phyloP scores from a whole-genome alignment of 2,329 filamentous ascomycete genomes.

The Leptodontidium sp. region DNA sequence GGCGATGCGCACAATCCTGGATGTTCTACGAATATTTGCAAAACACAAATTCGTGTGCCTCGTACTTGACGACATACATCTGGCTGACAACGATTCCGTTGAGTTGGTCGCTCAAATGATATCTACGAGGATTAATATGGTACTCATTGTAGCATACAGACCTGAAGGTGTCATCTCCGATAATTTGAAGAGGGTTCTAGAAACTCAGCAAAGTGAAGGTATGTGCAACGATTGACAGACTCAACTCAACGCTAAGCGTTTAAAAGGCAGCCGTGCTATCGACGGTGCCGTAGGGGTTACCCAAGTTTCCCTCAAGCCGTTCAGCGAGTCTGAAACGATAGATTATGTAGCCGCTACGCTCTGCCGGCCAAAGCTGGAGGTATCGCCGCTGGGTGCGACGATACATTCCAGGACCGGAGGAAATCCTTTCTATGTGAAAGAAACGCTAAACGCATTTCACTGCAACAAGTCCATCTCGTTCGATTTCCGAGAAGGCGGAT shows the following conservation, averaged over 20 bases:
- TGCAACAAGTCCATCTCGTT: conserved; percentile 90
- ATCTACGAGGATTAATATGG: conserved; percentile 78
- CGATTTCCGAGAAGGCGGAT: conserved; percentile 81
- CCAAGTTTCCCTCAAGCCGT: conserved; percentile 73
- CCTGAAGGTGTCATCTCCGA: conserved; percentile 52
- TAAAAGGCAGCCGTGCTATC: conserved; percentile 35
- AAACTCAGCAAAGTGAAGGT: conserved; percentile 63
- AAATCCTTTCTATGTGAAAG: conserved; percentile 89
- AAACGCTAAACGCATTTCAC: conserved; percentile 89
- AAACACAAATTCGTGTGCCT: conserved; percentile 88
- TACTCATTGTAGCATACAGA: conserved; percentile 56
- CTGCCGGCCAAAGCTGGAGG: conserved; percentile 74
- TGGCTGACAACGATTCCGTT: conserved; percentile 88
- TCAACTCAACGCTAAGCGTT: conserved; percentile 34
- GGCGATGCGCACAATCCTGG: conserved; percentile 87
- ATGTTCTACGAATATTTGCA: conserved; percentile 83
- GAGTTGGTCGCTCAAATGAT: conserved; percentile 86
- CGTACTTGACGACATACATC: conserved; percentile 88
- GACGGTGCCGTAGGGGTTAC: conserved; percentile 68
- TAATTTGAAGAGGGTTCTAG: conserved; percentile 61
- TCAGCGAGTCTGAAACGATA: conserved; percentile 81
- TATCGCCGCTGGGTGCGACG: conserved; percentile 80
- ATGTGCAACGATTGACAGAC: conserved; percentile 26
- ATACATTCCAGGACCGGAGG: conserved; percentile 79
- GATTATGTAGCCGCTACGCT: conserved; percentile 85